Conservation (phyloP, 768 basidiomycete species). For the Tylopilus balloui region DNA sequence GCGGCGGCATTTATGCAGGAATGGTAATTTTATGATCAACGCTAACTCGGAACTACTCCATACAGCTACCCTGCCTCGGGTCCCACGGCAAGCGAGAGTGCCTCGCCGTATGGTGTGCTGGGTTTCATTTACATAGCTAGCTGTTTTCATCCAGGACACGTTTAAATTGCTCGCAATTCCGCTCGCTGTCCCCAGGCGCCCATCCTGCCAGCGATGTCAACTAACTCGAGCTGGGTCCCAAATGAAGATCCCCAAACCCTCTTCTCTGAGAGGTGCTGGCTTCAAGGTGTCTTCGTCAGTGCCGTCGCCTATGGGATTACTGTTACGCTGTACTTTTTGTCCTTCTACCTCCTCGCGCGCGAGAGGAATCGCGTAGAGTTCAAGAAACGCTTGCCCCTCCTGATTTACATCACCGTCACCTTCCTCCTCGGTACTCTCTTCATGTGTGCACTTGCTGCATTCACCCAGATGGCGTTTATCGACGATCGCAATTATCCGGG, state of each 20-base stretch:
- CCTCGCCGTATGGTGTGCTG: not conserved
- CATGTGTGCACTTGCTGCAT: slow-evolving; percentile 14
- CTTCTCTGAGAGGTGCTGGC: slow-evolving; percentile 19
- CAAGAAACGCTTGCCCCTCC: slow-evolving; percentile 2
- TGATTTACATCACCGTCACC: slow-evolving; percentile 4
- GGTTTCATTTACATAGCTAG: not conserved
- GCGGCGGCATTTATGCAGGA: not conserved
- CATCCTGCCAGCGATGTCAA: slow-evolving; percentile 7
- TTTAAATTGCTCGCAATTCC: not conserved
- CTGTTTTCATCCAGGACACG: not conserved
- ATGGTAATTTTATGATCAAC: not conserved
- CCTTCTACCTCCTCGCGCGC: slow-evolving; percentile 8
- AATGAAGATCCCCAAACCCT: slow-evolving; percentile 9
- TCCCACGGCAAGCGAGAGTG: not conserved
- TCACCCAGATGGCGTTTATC: slow-evolving; percentile 29
- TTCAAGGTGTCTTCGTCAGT: slow-evolving; percentile 13
- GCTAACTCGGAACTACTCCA: not conserved
- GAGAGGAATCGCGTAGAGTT: not conserved
- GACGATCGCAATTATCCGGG: slow-evolving; percentile 31
- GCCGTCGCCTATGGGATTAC: slow-evolving; percentile 9
- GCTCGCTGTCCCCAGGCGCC: not conserved
- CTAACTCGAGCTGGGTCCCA: slow-evolving; percentile 18
- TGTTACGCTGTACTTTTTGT: slow-evolving; percentile 4
- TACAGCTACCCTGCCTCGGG: not conserved
- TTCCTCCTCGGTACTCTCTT: slow-evolving; percentile 16